These are phyloP conservation scores for Grosmannia serpens DNA, from an alignment of 2,329 filamentous ascomycete genomes.

Conservation along the genomic window DNA sequence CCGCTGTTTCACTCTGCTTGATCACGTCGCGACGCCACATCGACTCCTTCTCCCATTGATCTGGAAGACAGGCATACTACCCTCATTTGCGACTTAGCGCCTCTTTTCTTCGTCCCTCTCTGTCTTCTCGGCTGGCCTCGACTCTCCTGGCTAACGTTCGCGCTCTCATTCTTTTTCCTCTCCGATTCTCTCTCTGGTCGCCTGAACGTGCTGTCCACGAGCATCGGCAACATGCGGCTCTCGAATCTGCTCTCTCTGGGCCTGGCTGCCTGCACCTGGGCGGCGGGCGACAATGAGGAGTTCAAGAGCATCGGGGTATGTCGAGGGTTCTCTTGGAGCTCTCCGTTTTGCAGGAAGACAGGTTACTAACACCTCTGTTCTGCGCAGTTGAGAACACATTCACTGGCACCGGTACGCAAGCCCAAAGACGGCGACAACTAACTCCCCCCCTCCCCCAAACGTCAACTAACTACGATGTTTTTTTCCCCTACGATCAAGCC, in stretches of 20 bases:
- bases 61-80: not conserved
- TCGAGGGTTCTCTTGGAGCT: conserved; percentile 6
- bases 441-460: not conserved
- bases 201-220: not conserved
- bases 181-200: not conserved
- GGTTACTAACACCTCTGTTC: conserved; percentile 6
- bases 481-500: conserved; percentile 43
- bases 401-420: conserved; percentile 57
- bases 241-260: conserved; percentile 34
- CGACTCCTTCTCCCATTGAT: not conserved
- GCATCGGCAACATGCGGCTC: conserved; percentile 30
- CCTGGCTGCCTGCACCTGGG: conserved; percentile 38
- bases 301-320: conserved; percentile 34
- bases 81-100: not conserved
- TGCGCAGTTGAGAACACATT: conserved; percentile 72
- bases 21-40: not conserved
- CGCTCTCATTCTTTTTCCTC: not conserved
- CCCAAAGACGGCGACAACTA: not conserved
- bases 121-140: not conserved
- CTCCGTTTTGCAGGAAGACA: not conserved
- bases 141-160: not conserved
- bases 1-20: not conserved
- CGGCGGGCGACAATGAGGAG: conserved; percentile 32
- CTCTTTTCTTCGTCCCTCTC: not conserved
- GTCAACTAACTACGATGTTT: not conserved